Percentiles rank a stretch among this genome's conserved stretches.
Conservation (phyloP, 2,329 filamentous ascomycete genomes). For the Epichloe elymi region DNA sequence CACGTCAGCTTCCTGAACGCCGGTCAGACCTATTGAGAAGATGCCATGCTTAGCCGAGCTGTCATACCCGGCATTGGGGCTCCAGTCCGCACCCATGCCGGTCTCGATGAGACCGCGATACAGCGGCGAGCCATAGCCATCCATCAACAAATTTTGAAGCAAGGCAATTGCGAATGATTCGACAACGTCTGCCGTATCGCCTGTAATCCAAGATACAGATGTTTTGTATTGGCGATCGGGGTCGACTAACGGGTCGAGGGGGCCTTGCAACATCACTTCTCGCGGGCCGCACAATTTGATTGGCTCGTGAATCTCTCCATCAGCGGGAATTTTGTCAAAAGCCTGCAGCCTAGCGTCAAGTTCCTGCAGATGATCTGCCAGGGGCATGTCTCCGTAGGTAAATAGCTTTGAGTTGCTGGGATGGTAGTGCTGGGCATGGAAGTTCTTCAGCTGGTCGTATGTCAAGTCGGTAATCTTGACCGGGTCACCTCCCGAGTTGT, state of each 20-base stretch:
- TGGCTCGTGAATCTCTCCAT: constrained; percentile 63
- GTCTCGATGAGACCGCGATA: constrained; percentile 82
- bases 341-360: constrained; percentile 59
- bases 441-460: constrained; percentile 75
- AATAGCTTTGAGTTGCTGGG: constrained; percentile 94
- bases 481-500: constrained; percentile 94
- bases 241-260: constrained; percentile 75
- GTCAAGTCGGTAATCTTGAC: constrained; percentile 93
- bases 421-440: constrained; percentile 89
- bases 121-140: constrained; percentile 89
- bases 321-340: constrained; percentile 58
- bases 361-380: constrained; percentile 68
- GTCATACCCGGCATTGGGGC: constrained; percentile 88
- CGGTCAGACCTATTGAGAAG: constrained; percentile 82
- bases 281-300: constrained; percentile 58
- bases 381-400: constrained; percentile 87
- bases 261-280: constrained; percentile 61
- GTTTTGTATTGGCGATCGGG: constrained; percentile 85
- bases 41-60: constrained; percentile 62
- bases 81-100: constrained; percentile 84
- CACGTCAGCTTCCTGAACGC: constrained; percentile 72
- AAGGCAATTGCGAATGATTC: constrained; percentile 82
- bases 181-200: constrained; percentile 66
- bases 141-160: constrained; percentile 71
- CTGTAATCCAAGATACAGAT: constrained; percentile 83